A percentile compares a stretch with the other conserved stretches of the same genome.
Evolutionary conservation across 2,329 filamentous ascomycete genomes (phyloP).

Genomic region (Pochonia chlamydosporia): DNA sequence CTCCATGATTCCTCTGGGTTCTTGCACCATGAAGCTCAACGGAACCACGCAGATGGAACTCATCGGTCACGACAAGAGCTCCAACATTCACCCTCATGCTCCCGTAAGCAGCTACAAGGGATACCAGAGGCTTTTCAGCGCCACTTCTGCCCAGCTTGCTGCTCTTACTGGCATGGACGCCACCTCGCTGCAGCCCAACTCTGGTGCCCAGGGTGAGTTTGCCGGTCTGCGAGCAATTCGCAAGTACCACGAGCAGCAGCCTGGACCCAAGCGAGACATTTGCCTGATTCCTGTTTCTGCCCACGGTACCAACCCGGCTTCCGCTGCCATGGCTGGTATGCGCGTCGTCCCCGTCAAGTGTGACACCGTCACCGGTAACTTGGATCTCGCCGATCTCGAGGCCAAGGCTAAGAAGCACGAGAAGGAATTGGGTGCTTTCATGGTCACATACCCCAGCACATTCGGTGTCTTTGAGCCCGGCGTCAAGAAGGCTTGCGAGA

Average conservation of each 20-base stretch:
- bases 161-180: slow-evolving; percentile 85
- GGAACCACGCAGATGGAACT: slow-evolving; percentile 90
- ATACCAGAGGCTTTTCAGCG: slow-evolving; percentile 63
- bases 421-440: slow-evolving; percentile 82
- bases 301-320: slow-evolving; percentile 93
- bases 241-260: slow-evolving; percentile 69
- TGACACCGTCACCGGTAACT: slow-evolving; percentile 77
- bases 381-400: slow-evolving; percentile 80
- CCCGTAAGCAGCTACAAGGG: slow-evolving; percentile 58
- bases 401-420: slow-evolving; percentile 85
- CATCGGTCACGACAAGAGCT: slow-evolving; percentile 69
- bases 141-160: slow-evolving; percentile 69
- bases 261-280: slow-evolving; percentile 71
- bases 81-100: slow-evolving; percentile 76
- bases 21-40: slow-evolving; percentile 98
- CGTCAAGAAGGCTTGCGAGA: slow-evolving; percentile 76
- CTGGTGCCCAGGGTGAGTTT: slow-evolving; percentile 92
- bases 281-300: slow-evolving; percentile 93
- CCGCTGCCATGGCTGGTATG: slow-evolving; percentile 94
- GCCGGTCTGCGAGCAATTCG: slow-evolving; percentile 83
- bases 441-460: slow-evolving; percentile 95
- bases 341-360: slow-evolving; percentile 90
- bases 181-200: slow-evolving; percentile 91
- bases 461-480: slow-evolving; percentile 92
- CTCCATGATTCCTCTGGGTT: slow-evolving; percentile 96